Evolutionary conservation across 495 filamentous ascomycete species (phyloP).

Genomic region (Penicillium ucsense): DNA sequence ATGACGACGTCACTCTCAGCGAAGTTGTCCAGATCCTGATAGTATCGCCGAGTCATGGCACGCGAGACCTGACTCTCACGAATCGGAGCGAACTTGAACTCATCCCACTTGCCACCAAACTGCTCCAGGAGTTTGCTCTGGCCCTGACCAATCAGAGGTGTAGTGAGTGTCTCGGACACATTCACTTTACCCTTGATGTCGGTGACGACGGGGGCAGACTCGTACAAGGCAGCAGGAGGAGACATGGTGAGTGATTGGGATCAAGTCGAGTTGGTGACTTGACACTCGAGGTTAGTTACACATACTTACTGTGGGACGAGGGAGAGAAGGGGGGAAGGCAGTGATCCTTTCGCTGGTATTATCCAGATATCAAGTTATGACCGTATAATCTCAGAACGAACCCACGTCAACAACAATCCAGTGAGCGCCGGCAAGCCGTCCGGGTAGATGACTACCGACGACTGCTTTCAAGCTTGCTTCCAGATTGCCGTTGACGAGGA

Average conservation of each 20-base stretch:
- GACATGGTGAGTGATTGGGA: conserved; percentile 50
- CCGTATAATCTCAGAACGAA: conserved; percentile 92
- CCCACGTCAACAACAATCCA: conserved; percentile 17
- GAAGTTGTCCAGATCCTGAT: conserved; percentile 77
- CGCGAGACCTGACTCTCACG: conserved; percentile 84
- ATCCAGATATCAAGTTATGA: conserved; percentile 92
- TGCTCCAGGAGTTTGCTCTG: conserved; percentile 48
- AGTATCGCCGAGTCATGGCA: conserved; percentile 89
- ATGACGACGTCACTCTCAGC: conserved; percentile 90
- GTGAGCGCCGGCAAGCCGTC: not conserved
- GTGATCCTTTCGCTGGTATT: conserved; percentile 98
- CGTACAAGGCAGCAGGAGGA: conserved; percentile 55
- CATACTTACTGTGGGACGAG: conserved; percentile 18
- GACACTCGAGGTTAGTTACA: conserved; percentile 21
- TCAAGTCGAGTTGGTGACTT: conserved; percentile 33
- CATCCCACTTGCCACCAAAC: conserved; percentile 59
- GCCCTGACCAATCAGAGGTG: conserved; percentile 24
- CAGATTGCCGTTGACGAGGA: conserved; percentile 10
- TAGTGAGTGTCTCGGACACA: conserved; percentile 29
- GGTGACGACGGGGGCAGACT: conserved; percentile 31
- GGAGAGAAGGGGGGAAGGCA: conserved; percentile 46
- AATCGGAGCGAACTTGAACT: conserved; percentile 76
- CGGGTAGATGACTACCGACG: not conserved
- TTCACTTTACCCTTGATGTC: conserved; percentile 39
- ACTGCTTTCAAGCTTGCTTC: no score